A percentile compares a stretch with the other conserved stretches of the same genome.
phyloP scores from a whole-genome alignment of 306 rosid species.

The Pyrus pyrifolia region DNA sequence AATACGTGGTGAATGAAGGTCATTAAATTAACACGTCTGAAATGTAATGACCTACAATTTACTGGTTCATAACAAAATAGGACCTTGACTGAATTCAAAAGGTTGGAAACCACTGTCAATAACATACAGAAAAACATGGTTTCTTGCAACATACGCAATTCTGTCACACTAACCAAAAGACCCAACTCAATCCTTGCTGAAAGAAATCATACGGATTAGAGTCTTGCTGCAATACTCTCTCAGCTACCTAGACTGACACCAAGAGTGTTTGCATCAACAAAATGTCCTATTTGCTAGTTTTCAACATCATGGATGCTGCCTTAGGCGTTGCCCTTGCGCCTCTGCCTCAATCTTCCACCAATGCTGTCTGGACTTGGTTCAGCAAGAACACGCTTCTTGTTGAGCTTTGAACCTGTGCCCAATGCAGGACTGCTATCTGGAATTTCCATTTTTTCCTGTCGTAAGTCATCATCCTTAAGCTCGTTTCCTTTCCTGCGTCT shows the following conservation, averaged over 20 bases:
- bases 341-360: constrained; percentile 50
- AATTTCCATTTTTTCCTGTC: neutral
- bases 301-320: neutral
- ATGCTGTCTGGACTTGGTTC: constrained; percentile 23
- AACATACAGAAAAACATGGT: constrained; percentile 1
- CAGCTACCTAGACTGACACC: no score
- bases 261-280: neutral
- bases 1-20: neutral
- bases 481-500: neutral
- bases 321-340: constrained; percentile 17
- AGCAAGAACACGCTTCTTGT: constrained; percentile 12
- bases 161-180: neutral
- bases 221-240: neutral
- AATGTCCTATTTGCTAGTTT: neutral
- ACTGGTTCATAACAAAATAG: neutral
- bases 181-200: neutral
- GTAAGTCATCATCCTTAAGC: neutral
- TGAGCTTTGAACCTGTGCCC: constrained; percentile 5
- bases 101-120: neutral
- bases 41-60: neutral
- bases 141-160: neutral
- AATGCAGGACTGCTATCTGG: constrained; percentile 4
- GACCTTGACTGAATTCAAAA: neutral
- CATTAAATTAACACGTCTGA: neutral
- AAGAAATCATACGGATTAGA: neutral